Conservation (phyloP, 2,329 filamentous ascomycete species). For the Aspergillus brasiliensis region DNA sequence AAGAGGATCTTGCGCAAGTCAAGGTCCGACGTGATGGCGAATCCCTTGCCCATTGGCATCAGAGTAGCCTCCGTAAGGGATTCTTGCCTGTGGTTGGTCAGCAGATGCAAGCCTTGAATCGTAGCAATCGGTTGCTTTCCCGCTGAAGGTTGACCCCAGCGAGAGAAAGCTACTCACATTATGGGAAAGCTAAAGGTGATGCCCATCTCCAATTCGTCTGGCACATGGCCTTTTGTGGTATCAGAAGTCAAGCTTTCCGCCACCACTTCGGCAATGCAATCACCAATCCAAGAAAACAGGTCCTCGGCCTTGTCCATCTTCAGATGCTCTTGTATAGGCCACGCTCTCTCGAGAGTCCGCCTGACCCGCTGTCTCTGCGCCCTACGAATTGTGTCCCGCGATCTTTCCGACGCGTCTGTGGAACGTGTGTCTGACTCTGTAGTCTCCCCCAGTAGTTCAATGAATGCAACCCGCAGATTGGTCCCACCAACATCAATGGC, state of each 20-base stretch:
- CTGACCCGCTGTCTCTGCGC: conserved; percentile 50
- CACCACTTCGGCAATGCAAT: conserved; percentile 74
- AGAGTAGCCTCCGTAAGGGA: conserved; percentile 57
- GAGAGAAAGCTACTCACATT: conserved; percentile 40
- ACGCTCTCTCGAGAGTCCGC: conserved; percentile 53
- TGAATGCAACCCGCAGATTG: conserved; percentile 59
- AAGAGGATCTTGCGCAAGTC: conserved; percentile 58
- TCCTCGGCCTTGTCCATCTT: conserved; percentile 70
- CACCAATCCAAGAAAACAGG: conserved; percentile 79
- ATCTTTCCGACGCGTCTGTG: conserved; percentile 39
- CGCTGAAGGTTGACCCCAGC: neutral
- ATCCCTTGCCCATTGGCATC: conserved; percentile 62
- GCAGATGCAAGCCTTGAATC: neutral
- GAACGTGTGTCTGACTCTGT: conserved; percentile 38
- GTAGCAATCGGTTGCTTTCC: neutral
- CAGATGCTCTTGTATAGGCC: conserved; percentile 58
- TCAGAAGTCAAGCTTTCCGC: conserved; percentile 51
- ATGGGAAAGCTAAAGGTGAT: conserved; percentile 55
- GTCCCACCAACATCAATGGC: conserved; percentile 61
- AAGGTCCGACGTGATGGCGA: conserved; percentile 58
- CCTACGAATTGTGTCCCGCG: conserved; percentile 48
- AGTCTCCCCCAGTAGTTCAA: conserved; percentile 53
- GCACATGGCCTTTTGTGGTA: conserved; percentile 40
- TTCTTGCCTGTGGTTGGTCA: conserved; percentile 47
- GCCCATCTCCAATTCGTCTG: conserved; percentile 51